Conservation (phyloP, 495 filamentous ascomycete species). For the Lophiotrema nucula region DNA sequence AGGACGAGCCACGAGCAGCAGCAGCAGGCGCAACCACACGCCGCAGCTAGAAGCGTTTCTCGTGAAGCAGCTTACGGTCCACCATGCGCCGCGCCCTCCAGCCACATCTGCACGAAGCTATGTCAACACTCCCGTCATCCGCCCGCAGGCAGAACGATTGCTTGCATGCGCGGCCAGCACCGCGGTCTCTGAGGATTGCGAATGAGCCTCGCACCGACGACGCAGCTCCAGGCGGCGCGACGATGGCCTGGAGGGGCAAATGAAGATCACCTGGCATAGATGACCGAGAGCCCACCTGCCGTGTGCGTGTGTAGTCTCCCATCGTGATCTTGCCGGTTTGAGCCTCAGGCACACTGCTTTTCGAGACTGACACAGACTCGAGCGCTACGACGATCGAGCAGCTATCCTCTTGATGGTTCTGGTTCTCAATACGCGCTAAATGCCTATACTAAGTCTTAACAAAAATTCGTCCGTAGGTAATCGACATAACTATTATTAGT, state of each 20-base stretch:
- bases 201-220: neutral
- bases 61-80: too few species aligned
- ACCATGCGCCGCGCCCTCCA: neutral
- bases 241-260: neutral
- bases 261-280: neutral
- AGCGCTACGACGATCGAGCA: too few species aligned
- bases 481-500: too few species aligned
- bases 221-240: too few species aligned
- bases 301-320: too few species aligned
- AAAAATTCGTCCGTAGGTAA: too few species aligned
- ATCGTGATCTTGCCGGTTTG: neutral
- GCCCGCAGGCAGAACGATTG: constrained; percentile 15
- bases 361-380: too few species aligned
- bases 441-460: too few species aligned
- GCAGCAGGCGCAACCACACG: constrained; percentile 3
- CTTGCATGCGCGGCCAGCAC: neutral
- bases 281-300: too few species aligned
- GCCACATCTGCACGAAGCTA: constrained; percentile 1
- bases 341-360: neutral
- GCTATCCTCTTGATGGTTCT: too few species aligned
- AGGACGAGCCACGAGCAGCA: neutral
- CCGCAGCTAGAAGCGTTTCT: neutral
- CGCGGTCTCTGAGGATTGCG: neutral
- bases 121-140: neutral
- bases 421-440: too few species aligned